Base-by-base conservation (phyloP, 75 land plant genomes). In the Selaginella tamariscina region DNA sequence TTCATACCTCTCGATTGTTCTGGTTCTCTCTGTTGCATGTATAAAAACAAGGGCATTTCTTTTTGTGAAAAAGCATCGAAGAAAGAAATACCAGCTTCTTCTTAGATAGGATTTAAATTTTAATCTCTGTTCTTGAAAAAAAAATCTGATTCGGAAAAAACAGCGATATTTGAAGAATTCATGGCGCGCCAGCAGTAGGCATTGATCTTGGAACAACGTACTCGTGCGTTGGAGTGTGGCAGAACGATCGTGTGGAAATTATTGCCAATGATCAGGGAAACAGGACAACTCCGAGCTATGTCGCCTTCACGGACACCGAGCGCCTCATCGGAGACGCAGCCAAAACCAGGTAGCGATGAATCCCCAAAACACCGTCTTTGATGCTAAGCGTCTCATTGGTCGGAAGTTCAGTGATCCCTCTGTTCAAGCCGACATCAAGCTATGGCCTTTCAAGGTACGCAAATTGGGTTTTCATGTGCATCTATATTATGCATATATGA, bases 401-500 rank as follows among this genome's bases (percentile, higher is more conserved):
- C 64, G 73, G 73, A 32, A 39, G n/a, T 65, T 72, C 55, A 31
- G 28, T 24, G 73, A 72, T 44, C 1, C 69, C 2, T 33, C 55
- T 22, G 73, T 72, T 9, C 73, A 65, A 68, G 62, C 44, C 23
- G 73, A 72, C 73, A 72, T 72, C 21, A 72, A 72, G 68, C 68
- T 64, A 2, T 72, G 73, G 73, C 73, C 73, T 15, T 72, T 72
- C 69, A 64, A 72, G 73, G n/a, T n/a, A n/a, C n/a, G n/a, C n/a
- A n/a, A n/a, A n/a, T n/a, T n/a, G n/a, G n/a, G n/a, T n/a, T n/a
- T n/a, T n/a, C n/a, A n/a, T n/a, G n/a, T n/a, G n/a, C n/a, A n/a
- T n/a, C n/a, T n/a, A n/a, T n/a, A n/a, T n/a, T n/a, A n/a, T n/a
- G n/a, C n/a, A n/a, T n/a, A n/a, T n/a, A n/a, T n/a, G n/a, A n/a